Evolutionary conservation across 257 asterid genomes (phyloP).

Genomic region (Forsythia viridissima): DNA sequence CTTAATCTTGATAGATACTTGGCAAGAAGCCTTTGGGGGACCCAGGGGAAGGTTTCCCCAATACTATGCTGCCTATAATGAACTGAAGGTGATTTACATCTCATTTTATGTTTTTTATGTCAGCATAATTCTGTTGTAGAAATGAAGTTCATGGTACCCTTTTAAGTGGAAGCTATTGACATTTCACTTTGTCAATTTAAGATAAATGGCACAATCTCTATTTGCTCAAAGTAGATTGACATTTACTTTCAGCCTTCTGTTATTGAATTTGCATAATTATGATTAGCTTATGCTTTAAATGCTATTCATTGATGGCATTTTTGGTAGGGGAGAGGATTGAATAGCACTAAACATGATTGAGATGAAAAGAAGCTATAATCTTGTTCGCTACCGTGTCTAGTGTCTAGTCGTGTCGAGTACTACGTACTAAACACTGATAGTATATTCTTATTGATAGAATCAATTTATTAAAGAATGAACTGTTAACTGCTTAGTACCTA

Average conservation of each 20-base stretch:
- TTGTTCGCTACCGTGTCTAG: too few species aligned
- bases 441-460: not conserved
- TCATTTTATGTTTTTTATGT: slow-evolving; percentile 11
- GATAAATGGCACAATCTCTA: not conserved
- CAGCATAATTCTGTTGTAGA: not conserved
- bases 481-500: too few species aligned
- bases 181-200: not conserved
- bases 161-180: not conserved
- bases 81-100: slow-evolving; percentile 64
- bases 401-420: too few species aligned
- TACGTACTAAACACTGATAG: not conserved
- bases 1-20: slow-evolving; percentile 76
- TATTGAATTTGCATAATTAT: not conserved
- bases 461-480: too few species aligned
- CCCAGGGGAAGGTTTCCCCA: slow-evolving; percentile 86
- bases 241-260: not conserved
- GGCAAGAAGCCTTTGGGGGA: slow-evolving; percentile 98
- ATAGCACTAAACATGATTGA: too few species aligned
- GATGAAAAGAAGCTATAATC: too few species aligned
- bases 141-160: not conserved
- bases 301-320: not conserved
- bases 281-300: not conserved
- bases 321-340: too few species aligned
- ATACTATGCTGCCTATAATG: slow-evolving; percentile 83
- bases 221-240: not conserved